Evolutionary conservation across 2,329 filamentous ascomycete genomes (phyloP), one percentile per base, ranked within the genome.

Genomic region (Botrytis pseudocinerea): DNA sequence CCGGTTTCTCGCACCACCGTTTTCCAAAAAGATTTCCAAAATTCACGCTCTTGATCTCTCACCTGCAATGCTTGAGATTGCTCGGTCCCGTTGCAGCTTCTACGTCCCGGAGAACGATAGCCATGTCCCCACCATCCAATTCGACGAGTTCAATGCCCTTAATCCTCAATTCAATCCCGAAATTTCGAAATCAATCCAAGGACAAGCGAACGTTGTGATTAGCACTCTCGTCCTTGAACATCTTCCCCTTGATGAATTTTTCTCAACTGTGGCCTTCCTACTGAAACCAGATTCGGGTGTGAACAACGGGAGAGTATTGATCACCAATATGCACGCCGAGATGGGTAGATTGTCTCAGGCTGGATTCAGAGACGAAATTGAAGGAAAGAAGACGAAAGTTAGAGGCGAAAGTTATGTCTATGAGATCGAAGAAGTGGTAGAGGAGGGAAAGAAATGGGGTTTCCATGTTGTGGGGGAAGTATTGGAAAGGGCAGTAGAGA

Each of bases 321-420:
- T 92, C n/a, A 91, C 89, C 0, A 92, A 91, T 77, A 92, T 92
- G 90, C 90, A 92, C 79, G 81, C 84, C 2, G 87, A 91, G 4
- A 91, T 92, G 89, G 89, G 89, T 1, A 75, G 75, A 22, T 83
- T 85, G 25, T 87, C 85, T 40, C 88, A 90, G 78, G 90, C 90
- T 0, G 90, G 90, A 0, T 92, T 92, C 77, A 83, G 88, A 20
- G 87, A 89, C 78, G 80, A 80, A 10, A 81, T 80, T 28, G 80
- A 80, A 9, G 81, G 80, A 32, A 84, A 85, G 1, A 86, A 85
- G 7, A 82, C 84, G 65, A 91, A 92, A 82, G 84, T 92, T 25
- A 82, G 88, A 64, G 88, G 88, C 1, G 83, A 81, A 42, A 91
- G 89, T 78, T 91, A 86, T 80, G 84, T 85, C 59, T 85, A 92